Percentiles rank a stretch among this genome's conserved stretches.
Conservation (phyloP, 495 filamentous ascomycete species). For the Penicillium crystallinum region DNA sequence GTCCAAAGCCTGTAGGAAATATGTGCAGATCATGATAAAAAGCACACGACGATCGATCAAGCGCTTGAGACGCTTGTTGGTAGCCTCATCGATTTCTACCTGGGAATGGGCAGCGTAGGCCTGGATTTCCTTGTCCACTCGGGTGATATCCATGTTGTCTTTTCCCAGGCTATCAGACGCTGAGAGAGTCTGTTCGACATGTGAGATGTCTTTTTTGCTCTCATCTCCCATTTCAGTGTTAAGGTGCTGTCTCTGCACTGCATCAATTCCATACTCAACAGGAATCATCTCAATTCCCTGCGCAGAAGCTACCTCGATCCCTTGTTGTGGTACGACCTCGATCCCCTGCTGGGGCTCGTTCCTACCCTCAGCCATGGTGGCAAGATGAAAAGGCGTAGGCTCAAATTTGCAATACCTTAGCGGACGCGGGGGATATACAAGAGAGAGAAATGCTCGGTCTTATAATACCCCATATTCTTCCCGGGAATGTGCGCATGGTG, state of each 20-base stretch:
- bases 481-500: background rate
- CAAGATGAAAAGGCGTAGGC: background rate
- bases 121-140: constrained; percentile 59
- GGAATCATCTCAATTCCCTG: constrained; percentile 5
- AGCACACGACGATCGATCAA: constrained; percentile 54
- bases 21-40: constrained; percentile 46
- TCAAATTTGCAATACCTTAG: background rate
- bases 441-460: background rate
- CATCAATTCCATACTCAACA: background rate
- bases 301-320: background rate
- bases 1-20: constrained; percentile 69
- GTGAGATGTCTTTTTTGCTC: constrained; percentile 37
- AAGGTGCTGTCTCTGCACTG: background rate
- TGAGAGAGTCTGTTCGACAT: constrained; percentile 44
- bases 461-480: background rate
- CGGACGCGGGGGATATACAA: background rate
- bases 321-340: background rate
- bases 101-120: constrained; percentile 50
- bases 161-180: constrained; percentile 38
- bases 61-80: constrained; percentile 44
- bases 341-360: constrained; percentile 4
- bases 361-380: background rate
- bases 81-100: constrained; percentile 50
- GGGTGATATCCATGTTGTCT: constrained; percentile 46
- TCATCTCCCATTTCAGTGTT: constrained; percentile 14